Conservation (phyloP, 2,329 filamentous ascomycete genomes). For the Coniochaeta sp. region DNA sequence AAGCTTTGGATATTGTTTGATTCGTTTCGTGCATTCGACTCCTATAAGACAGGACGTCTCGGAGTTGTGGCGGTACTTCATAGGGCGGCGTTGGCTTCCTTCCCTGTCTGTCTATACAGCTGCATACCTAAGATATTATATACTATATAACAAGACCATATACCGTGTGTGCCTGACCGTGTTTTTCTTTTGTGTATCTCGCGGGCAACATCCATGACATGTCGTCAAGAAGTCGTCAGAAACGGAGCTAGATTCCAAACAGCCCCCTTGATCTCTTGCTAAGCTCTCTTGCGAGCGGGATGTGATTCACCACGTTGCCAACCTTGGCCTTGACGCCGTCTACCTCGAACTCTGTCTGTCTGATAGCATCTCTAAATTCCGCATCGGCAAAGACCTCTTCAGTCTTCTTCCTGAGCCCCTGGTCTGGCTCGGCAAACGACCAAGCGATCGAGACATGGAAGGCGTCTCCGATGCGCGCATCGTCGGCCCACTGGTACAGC, state of each 20-base stretch:
- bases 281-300: constrained; percentile 25
- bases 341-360: constrained; percentile 42
- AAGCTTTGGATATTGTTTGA: background rate
- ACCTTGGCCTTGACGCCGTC: constrained; percentile 65
- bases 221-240: no score
- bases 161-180: no score
- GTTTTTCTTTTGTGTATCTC: no score
- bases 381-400: constrained; percentile 17
- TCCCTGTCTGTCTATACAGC: background rate
- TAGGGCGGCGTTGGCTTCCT: background rate
- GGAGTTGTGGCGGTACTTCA: background rate
- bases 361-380: constrained; percentile 19
- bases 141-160: background rate
- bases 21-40: background rate
- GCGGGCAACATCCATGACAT: no score
- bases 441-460: constrained; percentile 92
- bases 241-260: background rate
- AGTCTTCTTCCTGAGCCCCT: constrained; percentile 31
- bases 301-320: constrained; percentile 57
- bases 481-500: constrained; percentile 50
- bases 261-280: background rate
- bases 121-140: background rate
- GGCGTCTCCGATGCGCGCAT: constrained; percentile 27
- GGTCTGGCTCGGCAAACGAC: constrained; percentile 52
- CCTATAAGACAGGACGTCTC: background rate